Evolutionary conservation across 1,284 basidiomycete genomes (phyloP).

Genomic region (Testicularia cyperi): DNA sequence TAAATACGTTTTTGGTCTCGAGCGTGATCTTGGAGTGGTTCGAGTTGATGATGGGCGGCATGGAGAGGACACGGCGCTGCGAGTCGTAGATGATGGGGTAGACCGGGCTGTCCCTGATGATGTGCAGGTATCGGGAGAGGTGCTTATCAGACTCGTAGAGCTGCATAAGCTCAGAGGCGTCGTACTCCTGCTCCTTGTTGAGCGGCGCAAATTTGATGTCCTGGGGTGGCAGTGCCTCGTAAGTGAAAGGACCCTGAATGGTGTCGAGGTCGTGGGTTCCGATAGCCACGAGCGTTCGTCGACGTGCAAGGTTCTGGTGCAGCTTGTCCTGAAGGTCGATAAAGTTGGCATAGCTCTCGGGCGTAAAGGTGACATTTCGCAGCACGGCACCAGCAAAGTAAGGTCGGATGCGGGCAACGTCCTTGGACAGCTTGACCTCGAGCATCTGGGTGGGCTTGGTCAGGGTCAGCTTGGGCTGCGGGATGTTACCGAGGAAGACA

Average conservation of each 20-base stretch:
- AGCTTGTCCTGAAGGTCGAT: slow-evolving; percentile 96
- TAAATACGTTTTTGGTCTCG: slow-evolving; percentile 90
- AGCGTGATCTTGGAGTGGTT: slow-evolving; percentile 88
- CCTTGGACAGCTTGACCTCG: slow-evolving; percentile 37
- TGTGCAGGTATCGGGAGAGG: slow-evolving; percentile 81
- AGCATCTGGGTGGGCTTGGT: slow-evolving; percentile 39
- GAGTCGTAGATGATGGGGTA: slow-evolving; percentile 97
- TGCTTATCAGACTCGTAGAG: slow-evolving; percentile 84
- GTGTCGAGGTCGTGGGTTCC: slow-evolving; percentile 97
- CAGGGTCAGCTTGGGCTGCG: slow-evolving; percentile 64
- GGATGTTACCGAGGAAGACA: slow-evolving; percentile 76
- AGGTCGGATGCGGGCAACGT: slow-evolving; percentile 71
- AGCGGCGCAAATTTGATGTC: slow-evolving; percentile 87
- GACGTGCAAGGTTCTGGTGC: slow-evolving; percentile 90
- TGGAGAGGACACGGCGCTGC: slow-evolving; percentile 81
- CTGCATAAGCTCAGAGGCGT: slow-evolving; percentile 62
- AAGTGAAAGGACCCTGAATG: slow-evolving; percentile 80
- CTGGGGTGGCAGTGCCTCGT: slow-evolving; percentile 83
- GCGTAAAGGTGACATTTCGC: slow-evolving; percentile 82
- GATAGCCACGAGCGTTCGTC: slow-evolving; percentile 88
- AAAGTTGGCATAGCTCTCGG: slow-evolving; percentile 89
- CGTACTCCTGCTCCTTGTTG: slow-evolving; percentile 70
- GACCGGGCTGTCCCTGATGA: slow-evolving; percentile 90
- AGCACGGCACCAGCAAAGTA: slow-evolving; percentile 88
- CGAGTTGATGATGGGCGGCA: slow-evolving; percentile 80